Evolutionary conservation across 495 filamentous ascomycete genomes (phyloP).

Genomic region (Daldinia concentrica): DNA sequence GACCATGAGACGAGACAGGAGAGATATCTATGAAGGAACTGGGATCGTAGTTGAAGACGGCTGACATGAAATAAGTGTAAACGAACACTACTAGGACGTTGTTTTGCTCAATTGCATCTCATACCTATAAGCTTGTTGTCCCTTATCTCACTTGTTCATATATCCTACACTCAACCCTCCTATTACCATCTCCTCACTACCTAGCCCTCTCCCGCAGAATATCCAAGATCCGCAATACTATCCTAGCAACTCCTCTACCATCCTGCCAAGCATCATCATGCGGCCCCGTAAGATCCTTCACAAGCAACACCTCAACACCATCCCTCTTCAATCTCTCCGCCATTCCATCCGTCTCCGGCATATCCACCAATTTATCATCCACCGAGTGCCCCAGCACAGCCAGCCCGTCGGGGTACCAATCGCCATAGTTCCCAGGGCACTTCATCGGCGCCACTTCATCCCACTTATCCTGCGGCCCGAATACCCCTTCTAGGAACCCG

Average conservation of each 20-base stretch:
- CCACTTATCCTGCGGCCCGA: constrained; percentile 43
- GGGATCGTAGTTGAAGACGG: no score
- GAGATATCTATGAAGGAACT: no score
- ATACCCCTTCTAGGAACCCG: constrained; percentile 36
- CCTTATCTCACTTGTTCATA: neutral
- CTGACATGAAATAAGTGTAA: no score
- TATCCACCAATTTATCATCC: constrained; percentile 67
- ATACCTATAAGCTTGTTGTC: no score
- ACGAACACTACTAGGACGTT: no score
- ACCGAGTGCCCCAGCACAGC: constrained; percentile 68
- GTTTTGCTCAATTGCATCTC: no score
- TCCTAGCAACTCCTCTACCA: constrained; percentile 37
- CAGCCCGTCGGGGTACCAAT: constrained; percentile 53
- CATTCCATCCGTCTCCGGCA: constrained; percentile 65
- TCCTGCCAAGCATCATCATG: constrained; percentile 64
- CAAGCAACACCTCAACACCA: constrained; percentile 48
- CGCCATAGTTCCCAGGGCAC: constrained; percentile 47
- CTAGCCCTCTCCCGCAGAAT: constrained; percentile 5
- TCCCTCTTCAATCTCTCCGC: constrained; percentile 43
- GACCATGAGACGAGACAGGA: no score
- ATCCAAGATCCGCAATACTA: constrained; percentile 27
- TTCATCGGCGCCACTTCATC: constrained; percentile 41
- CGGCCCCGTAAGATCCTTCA: constrained; percentile 61
- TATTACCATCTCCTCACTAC: neutral
- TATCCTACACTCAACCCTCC: neutral